Evolutionary conservation across 768 basidiomycete genomes (phyloP), one percentile per base, ranked within the genome.

Genomic region (Sarcomyxa edulis): DNA sequence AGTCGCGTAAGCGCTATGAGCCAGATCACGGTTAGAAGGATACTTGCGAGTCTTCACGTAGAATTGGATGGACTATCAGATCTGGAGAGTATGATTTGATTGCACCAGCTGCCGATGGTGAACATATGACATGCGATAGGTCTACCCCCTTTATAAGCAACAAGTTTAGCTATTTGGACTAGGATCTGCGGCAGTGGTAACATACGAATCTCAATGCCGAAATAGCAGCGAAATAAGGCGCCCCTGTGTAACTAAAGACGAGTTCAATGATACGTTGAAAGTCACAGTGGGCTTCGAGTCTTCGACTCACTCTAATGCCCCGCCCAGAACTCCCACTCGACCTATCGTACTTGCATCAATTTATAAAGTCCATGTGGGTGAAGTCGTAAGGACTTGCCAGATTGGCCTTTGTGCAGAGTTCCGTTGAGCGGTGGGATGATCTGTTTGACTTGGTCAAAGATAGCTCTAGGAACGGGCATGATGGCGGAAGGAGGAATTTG

Each of bases 11-110:
- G 22, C 15, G 22, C 7, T 10, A 22, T 34, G 18, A 15, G 36
- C 35, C 35, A 38, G 6, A 18, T 18, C 27, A 35, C 35, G 32
- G 9, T 20, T 39, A 19, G 20, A 35, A 30, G 23, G 18, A 23
- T 28, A 38, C 81, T 43, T 59, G 87, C 81, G 66, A 61, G 35
- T 81, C 74, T 55, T 84, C 74, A 20, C 72, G 64, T 5, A 99
- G 72, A 39, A 98, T 89, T 2, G 91, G 94, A 53, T 99, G 95
- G 0, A 99, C 96, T 53, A 99, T 99, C 30, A 99, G 64, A 61
- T 99, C 94, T 2, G 93, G 93, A 3, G 90, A 94, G 59, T 97
- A 99, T 0, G 88, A 84, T 64, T 99, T 99, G 70, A 99, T 99
- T 31, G 92, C 85, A 4, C 73, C 73, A 19, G 92, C 91, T 5